A percentile compares a stretch with the other conserved stretches of the same genome.
Evolutionary conservation across 441 rosid species (phyloP).

Genomic region (Populus tomentosa): DNA sequence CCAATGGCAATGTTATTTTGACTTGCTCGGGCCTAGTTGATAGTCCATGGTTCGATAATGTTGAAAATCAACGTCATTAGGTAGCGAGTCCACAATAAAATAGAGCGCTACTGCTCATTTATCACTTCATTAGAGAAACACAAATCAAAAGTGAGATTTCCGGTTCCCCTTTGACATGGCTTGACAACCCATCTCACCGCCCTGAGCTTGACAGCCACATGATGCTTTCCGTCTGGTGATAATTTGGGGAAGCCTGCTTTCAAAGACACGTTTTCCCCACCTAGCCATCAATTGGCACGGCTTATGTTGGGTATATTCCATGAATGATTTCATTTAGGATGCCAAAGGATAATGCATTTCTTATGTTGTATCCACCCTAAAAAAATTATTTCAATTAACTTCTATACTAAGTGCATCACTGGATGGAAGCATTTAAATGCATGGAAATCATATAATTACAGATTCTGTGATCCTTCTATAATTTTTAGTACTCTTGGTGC

Average conservation of each 20-base stretch:
- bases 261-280: background rate
- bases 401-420: background rate
- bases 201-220: background rate
- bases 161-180: background rate
- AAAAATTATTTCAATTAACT: background rate
- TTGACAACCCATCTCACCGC: background rate
- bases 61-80: background rate
- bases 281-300: background rate
- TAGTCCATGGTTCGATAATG: background rate
- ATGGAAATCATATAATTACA: background rate
- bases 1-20: background rate
- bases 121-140: background rate
- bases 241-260: background rate
- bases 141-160: background rate
- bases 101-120: background rate
- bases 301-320: background rate
- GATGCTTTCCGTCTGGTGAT: background rate
- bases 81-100: background rate
- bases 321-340: background rate
- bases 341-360: background rate
- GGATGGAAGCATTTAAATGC: background rate
- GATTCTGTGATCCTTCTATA: background rate
- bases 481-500: background rate
- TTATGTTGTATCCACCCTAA: background rate
- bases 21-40: constrained; percentile 4